Conservation (phyloP, 768 basidiomycete species). For the Pisolithus marmoratus region DNA sequence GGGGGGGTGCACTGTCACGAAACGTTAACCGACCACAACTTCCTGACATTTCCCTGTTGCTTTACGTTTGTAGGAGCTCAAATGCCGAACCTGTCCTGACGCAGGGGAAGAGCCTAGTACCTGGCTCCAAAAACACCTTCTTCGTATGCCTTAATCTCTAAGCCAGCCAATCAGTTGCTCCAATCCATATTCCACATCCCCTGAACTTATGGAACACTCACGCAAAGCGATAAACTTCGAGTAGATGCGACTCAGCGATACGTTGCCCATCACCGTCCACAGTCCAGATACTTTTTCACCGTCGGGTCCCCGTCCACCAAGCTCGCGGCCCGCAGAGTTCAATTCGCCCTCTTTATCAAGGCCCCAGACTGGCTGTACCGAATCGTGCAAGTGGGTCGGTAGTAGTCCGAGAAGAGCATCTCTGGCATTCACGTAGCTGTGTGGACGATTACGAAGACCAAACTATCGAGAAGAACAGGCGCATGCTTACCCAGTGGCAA, state of each 20-base stretch:
- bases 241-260: slow-evolving; percentile 58
- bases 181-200: neutral
- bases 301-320: slow-evolving; percentile 34
- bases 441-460: neutral
- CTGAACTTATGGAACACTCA: slow-evolving; percentile 30
- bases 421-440: slow-evolving; percentile 19
- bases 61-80: too few species aligned
- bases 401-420: slow-evolving; percentile 13
- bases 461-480: neutral
- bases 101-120: neutral
- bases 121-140: slow-evolving; percentile 35
- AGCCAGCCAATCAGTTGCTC: slow-evolving; percentile 1
- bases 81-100: too few species aligned
- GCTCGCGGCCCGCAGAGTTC: slow-evolving; percentile 33
- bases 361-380: slow-evolving; percentile 25
- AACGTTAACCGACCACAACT: too few species aligned
- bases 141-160: slow-evolving; percentile 68
- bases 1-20: too few species aligned
- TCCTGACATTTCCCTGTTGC: too few species aligned
- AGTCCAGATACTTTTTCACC: slow-evolving; percentile 22
- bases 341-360: slow-evolving; percentile 27
- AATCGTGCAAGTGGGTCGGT: slow-evolving; percentile 13
- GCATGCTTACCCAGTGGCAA: slow-evolving; percentile 39
- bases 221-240: slow-evolving; percentile 63
- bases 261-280: slow-evolving; percentile 61